These are phyloP conservation scores for Hansfordia pulvinata DNA, from an alignment of 2,329 filamentous ascomycete genomes.

Conservation along the genomic window DNA sequence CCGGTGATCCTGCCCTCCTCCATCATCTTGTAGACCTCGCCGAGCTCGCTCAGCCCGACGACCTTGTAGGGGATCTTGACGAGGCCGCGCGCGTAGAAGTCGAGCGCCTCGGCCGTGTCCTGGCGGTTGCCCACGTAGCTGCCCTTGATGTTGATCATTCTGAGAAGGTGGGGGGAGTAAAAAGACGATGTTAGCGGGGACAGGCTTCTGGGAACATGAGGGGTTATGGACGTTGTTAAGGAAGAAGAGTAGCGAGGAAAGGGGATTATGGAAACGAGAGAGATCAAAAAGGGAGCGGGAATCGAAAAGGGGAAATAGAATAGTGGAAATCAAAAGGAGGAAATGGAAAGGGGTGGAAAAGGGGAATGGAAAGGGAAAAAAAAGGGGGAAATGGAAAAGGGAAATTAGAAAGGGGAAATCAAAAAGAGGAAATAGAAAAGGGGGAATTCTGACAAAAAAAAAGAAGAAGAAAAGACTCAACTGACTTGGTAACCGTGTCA, in stretches of 20 bases:
- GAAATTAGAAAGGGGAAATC: too few relatives aligned
- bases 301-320: too few relatives aligned
- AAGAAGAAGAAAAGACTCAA: too few relatives aligned
- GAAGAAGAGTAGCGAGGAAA: neutral
- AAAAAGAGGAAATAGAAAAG: too few relatives aligned
- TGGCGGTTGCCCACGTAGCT: constrained; percentile 88
- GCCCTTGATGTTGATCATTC: constrained; percentile 87
- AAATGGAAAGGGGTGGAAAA: neutral
- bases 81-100: constrained; percentile 73
- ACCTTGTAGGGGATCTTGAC: constrained; percentile 83
- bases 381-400: neutral
- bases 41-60: constrained; percentile 66
- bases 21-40: constrained; percentile 69
- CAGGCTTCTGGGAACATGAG: too few relatives aligned
- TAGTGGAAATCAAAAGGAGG: too few relatives aligned
- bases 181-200: too few relatives aligned
- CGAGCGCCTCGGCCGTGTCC: constrained; percentile 77
- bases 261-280: too few relatives aligned
- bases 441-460: too few relatives aligned
- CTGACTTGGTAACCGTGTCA: constrained; percentile 56
- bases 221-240: neutral
- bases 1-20: constrained; percentile 58
- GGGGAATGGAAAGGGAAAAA: neutral
- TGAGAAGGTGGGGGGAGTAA: too few relatives aligned
- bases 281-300: too few relatives aligned